Evolutionary conservation across 1,284 basidiomycete genomes (phyloP), one percentile per base, ranked within the genome.

Genomic region (Ustilago bromivora): DNA sequence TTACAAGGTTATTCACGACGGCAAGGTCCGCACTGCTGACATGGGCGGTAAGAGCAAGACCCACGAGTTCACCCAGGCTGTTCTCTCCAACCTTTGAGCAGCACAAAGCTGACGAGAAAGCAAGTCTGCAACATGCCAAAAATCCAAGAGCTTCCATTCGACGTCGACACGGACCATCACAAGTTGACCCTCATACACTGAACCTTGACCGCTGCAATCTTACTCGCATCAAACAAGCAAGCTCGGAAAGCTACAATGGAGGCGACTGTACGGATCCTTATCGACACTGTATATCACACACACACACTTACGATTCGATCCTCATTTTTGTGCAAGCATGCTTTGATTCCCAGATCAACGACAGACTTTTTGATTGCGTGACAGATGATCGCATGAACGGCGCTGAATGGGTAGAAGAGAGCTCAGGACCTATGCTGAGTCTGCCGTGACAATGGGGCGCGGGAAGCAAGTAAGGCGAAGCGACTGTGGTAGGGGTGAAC

Each of bases 11-110:
- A 94, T 99, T 85, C 91, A 92, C 84, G 91, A 91, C 77, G 93
- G 93, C 84, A 93, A 94, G 87, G 91, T 96, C 87, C 91, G 93
- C 86, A 99, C 96, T 35, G 92, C 94, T 67, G 96, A 99, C 87
- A 94, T 98, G 92, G 94, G 94, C 78, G 96, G 95, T 70, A 75
- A 77, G 62, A 78, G 82, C 62, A 83, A 82, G 69, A 84, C 84
- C 13, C 81, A 83, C 73, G 82, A 86, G 66, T 83, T 86, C 79
- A 86, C 84, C 54, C 70, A 82, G 73, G 84, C 84, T 34, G 82
- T 86, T 53, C 81, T 85, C 57, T 61, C 72, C 61, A 78, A 82
- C 78, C 76, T 84, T 52, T 83, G 61, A 69, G 19, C 19, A 31
- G 17, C 23, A 40, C n/a, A 40, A 35, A 31, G 49, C 17, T 46